Evolutionary conservation across 352 stramenopile genomes (phyloP).

Genomic region (Pythium scleroteichum): DNA sequence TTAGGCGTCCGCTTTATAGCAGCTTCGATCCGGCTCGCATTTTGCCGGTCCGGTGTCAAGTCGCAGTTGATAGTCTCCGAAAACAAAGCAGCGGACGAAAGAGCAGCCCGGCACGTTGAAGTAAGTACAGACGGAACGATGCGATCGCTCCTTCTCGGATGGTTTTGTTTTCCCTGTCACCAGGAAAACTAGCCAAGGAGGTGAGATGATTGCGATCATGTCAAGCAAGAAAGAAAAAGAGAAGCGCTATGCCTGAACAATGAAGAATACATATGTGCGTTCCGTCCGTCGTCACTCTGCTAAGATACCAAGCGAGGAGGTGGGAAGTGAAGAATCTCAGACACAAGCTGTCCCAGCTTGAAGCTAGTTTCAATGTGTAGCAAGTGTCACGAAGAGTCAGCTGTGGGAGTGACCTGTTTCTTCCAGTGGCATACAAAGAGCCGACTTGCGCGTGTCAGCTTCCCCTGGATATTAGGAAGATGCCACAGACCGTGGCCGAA

Average conservation of each 20-base stretch:
- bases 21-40: neutral
- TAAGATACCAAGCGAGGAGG: constrained; percentile 11
- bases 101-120: neutral
- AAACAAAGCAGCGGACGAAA: neutral
- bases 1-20: neutral
- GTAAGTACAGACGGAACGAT: constrained; percentile 5
- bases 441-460: too few relatives aligned
- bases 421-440: neutral
- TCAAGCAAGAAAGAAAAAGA: constrained; percentile 20
- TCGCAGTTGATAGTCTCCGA: too few relatives aligned
- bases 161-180: neutral
- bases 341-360: constrained; percentile 9
- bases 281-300: constrained; percentile 13
- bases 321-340: constrained; percentile 8
- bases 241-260: constrained; percentile 25
- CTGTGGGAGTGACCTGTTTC: neutral
- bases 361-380: constrained; percentile 2
- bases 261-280: constrained; percentile 29
- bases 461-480: neutral
- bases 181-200: constrained; percentile 2
- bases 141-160: neutral
- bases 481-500: neutral
- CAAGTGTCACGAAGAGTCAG: neutral
- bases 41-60: neutral
- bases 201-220: constrained; percentile 5